Percentiles rank a stretch among this genome's conserved stretches.
Evolutionary conservation across 2,329 filamentous ascomycete genomes (phyloP).

Genomic region (Paecilomyces formosus): DNA sequence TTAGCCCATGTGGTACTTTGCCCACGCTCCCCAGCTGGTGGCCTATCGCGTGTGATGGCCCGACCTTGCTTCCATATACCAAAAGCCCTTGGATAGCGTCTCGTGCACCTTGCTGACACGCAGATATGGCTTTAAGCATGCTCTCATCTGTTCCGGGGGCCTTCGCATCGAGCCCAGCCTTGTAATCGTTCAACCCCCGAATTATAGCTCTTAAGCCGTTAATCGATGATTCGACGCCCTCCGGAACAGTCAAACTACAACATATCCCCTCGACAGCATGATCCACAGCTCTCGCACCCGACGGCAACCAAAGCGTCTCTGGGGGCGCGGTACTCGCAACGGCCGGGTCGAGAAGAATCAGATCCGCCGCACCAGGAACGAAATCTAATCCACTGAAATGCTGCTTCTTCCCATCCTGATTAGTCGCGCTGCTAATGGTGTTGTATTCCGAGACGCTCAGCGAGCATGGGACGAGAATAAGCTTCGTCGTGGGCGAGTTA

Average conservation of each 20-base stretch:
- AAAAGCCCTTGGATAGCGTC: background rate
- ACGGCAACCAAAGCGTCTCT: conserved; percentile 1
- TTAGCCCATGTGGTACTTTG: background rate
- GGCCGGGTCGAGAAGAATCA: conserved; percentile 1
- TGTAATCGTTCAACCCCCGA: background rate
- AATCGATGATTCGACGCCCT: background rate
- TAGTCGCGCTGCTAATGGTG: conserved; percentile 2
- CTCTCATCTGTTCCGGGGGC: background rate
- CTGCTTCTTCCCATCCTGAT: conserved; percentile 1
- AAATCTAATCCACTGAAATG: background rate
- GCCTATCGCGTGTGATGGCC: conserved; percentile 2
- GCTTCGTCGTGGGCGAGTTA: background rate
- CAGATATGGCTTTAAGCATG: conserved; percentile 3
- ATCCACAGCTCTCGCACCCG: conserved; percentile 2
- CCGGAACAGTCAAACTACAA: background rate
- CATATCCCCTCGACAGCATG: conserved; percentile 2
- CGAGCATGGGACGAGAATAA: background rate
- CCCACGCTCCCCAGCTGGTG: conserved; percentile 1
- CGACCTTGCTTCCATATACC: background rate
- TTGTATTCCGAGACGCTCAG: conserved; percentile 1
- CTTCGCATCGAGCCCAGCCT: background rate
- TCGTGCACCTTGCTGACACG: conserved; percentile 1
- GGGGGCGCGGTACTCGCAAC: conserved; percentile 2
- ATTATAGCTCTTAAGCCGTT: background rate
- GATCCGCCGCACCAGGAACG: background rate